Conservation (phyloP, 2,329 filamentous ascomycete species). For the Cadophora sp. region DNA sequence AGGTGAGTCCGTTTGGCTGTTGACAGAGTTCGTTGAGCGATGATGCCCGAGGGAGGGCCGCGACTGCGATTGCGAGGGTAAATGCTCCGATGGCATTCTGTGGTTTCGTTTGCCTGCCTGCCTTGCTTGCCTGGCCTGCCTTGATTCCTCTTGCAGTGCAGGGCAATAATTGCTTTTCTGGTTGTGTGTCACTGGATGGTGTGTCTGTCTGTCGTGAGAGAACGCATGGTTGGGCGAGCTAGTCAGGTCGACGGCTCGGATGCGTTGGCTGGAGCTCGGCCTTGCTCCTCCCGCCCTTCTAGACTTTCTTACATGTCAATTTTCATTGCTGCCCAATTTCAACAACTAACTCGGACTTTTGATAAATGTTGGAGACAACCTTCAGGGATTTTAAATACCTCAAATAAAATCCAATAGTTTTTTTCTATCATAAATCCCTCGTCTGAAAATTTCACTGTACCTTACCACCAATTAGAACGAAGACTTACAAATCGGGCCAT, state of each 20-base stretch:
- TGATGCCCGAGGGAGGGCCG: constrained; percentile 33
- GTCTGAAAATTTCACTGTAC: neutral
- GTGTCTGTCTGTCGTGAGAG: constrained; percentile 2
- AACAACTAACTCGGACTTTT: too few species aligned
- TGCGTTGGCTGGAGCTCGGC: constrained; percentile 14
- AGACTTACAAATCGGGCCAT: neutral
- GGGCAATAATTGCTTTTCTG: constrained; percentile 15
- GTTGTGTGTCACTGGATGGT: constrained; percentile 14
- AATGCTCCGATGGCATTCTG: constrained; percentile 40
- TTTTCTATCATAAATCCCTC: constrained; percentile 2
- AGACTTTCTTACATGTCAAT: neutral
- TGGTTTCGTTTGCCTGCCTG: constrained; percentile 31
- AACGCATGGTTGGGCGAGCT: constrained; percentile 17
- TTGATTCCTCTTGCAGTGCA: constrained; percentile 34
- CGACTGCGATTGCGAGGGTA: constrained; percentile 33
- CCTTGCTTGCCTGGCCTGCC: constrained; percentile 34
- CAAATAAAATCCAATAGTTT: neutral
- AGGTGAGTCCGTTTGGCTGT: constrained; percentile 37
- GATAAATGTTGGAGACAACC: neutral
- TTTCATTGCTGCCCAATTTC: constrained; percentile 8
- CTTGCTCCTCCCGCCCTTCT: neutral
- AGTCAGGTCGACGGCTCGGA: constrained; percentile 17
- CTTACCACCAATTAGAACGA: constrained; percentile 3
- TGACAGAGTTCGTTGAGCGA: constrained; percentile 38
- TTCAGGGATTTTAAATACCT: neutral